Evolutionary conservation across 1,284 basidiomycete species (phyloP).

Genomic region (Rhodotorula sp.): DNA sequence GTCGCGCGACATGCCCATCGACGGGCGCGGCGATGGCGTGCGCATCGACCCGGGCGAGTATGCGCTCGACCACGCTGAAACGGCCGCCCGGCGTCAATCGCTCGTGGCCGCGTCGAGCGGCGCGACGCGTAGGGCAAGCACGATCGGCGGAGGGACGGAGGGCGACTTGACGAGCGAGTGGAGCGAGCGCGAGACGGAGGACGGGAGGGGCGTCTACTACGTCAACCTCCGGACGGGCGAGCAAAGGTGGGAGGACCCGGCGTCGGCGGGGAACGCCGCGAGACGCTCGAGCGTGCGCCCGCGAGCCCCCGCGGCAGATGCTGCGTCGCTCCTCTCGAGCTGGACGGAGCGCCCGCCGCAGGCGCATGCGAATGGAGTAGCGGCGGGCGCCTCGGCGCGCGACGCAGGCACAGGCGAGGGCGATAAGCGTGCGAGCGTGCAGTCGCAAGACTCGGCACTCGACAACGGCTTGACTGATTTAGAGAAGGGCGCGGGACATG

Average conservation of each 20-base stretch:
- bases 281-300: neutral
- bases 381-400: neutral
- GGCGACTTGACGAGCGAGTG: conserved; percentile 59
- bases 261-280: neutral
- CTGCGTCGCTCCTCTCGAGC: conserved; percentile 23
- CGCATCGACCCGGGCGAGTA: conserved; percentile 25
- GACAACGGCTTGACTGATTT: conserved; percentile 1
- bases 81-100: neutral
- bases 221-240: conserved; percentile 70
- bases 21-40: conserved; percentile 32
- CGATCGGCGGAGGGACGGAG: conserved; percentile 49
- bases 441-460: conserved; percentile 60
- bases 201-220: conserved; percentile 80
- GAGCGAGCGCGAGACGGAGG: conserved; percentile 74
- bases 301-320: conserved; percentile 4
- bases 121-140: conserved; percentile 55
- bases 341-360: conserved; percentile 17
- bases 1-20: conserved; percentile 74
- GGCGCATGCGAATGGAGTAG: neutral
- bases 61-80: conserved; percentile 15
- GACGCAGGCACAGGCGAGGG: neutral
- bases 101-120: neutral
- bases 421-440: conserved; percentile 59
- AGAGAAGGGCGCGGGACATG: neutral
- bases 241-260: conserved; percentile 60